phyloP scores from a whole-genome alignment of 306 rosid genomes.

The Neltuma alba region DNA sequence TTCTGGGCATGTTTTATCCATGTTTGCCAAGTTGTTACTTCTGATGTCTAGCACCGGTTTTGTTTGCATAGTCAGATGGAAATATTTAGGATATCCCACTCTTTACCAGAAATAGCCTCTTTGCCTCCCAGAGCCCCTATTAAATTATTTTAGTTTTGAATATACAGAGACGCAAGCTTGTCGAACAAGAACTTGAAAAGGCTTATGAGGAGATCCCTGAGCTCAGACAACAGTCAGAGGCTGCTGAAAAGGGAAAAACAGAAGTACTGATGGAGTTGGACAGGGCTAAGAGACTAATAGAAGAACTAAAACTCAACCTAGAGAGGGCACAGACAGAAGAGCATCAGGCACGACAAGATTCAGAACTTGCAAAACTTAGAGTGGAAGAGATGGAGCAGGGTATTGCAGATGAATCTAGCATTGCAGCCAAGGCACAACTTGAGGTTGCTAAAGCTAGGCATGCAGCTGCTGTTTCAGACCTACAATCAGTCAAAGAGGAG shows the following conservation, averaged over 20 bases:
- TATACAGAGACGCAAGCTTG: conserved; percentile 74
- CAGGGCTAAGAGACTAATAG: conserved; percentile 82
- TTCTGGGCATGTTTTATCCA: conserved; percentile 14
- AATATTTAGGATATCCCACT: conserved; percentile 10
- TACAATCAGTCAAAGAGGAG: conserved; percentile 80
- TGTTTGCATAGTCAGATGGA: neutral
- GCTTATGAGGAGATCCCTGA: conserved; percentile 78
- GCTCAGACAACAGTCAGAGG: conserved; percentile 64
- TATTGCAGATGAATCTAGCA: conserved; percentile 92
- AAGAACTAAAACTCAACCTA: conserved; percentile 89
- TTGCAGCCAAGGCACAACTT: conserved; percentile 98
- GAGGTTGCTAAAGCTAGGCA: conserved; percentile 96
- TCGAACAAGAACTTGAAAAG: conserved; percentile 89
- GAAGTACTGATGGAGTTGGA: conserved; percentile 79
- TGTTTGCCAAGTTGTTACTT: neutral
- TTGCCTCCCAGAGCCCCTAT: conserved; percentile 27
- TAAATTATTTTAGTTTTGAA: conserved; percentile 31
- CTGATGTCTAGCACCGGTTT: conserved; percentile 1
- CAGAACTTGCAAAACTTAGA: conserved; percentile 95
- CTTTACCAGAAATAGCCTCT: conserved; percentile 10
- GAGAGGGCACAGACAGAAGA: conserved; percentile 98
- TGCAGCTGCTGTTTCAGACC: conserved; percentile 76
- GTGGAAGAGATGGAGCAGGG: conserved; percentile 99
- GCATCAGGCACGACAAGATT: conserved; percentile 93
- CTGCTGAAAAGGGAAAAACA: conserved; percentile 64